Evolutionary conservation across 2,329 filamentous ascomycete genomes (phyloP), one percentile per base, ranked within the genome.

Genomic region (Dothiorella sarmentorum): DNA sequence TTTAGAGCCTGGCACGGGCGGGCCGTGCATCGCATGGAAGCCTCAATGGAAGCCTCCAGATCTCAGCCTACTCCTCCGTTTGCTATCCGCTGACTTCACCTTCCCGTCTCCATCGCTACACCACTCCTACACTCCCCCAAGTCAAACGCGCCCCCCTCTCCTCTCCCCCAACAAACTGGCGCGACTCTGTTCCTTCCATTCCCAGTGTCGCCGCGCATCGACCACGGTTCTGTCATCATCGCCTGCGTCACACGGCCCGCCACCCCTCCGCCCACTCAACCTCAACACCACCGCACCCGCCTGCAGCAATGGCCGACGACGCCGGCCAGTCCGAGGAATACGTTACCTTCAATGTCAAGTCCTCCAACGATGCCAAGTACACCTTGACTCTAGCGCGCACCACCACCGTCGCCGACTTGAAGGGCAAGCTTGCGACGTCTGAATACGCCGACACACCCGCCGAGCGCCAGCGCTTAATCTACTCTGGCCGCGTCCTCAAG

Each of bases 301-400:
- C 40, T 31, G 63, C 60, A 69, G 63, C 59, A 69, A 90, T 89
- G 86, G 82, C 87, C 71, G 87, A 90, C 73, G 83, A 82, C 69
- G 73, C 78, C 66, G 73, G 80, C 65, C 71, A 78, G n/a, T 73
- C 79, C 58, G 90, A 92, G 69, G 78, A 86, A 68, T 86, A 92
- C 68, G 79, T 99, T 77, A 96, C 90, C 73, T 97, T 99, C 84
- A 94, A 91, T 78, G 87, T 99, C 76, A 99, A 97, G 80, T 90
- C 90, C n/a, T 92, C 91, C n/a, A 88, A 87, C 67, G 92, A 97
- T 71, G 86, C 84, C 72, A 91, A 89, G 74, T 92, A 91, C 71
- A 86, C 84, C 55, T 80, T 99, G 71, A 95, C 91, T 59, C 86
- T 97, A 69, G 76, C 88, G 60, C 82, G 88, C 64, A 83, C 85